These are phyloP conservation scores for Pugionium cornutum DNA, from an alignment of 345 rosid genomes.

Conservation along the genomic window DNA sequence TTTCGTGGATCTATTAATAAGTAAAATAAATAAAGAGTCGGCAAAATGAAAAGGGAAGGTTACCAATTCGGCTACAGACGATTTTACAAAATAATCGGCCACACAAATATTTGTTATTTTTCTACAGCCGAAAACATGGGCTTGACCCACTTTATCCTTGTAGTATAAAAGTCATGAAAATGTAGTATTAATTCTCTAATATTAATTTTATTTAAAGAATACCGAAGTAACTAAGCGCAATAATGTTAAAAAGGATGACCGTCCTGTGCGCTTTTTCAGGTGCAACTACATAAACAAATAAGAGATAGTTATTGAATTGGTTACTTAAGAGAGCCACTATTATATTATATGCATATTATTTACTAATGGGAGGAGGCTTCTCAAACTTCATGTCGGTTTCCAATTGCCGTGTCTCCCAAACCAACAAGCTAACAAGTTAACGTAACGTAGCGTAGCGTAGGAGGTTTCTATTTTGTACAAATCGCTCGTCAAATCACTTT, in stretches of 20 bases:
- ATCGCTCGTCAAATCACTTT: too few species aligned
- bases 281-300: constrained; percentile 28
- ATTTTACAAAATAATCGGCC: too few species aligned
- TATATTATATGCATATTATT: constrained; percentile 16
- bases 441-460: constrained; percentile 2
- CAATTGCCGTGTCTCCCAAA: constrained; percentile 24
- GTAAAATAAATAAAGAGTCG: too few species aligned
- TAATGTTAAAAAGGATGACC: constrained; percentile 18
- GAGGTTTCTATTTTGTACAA: background rate
- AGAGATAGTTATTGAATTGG: background rate
- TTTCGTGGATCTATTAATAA: too few species aligned
- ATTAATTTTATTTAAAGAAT: background rate
- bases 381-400: constrained; percentile 14
- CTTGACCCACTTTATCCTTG: too few species aligned
- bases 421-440: constrained; percentile 22
- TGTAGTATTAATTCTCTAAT: background rate
- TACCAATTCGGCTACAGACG: too few species aligned
- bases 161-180: background rate
- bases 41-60: too few species aligned
- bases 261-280: constrained; percentile 33
- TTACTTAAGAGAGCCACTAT: constrained; percentile 7
- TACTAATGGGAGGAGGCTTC: background rate
- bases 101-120: too few species aligned
- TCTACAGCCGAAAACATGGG: too few species aligned
- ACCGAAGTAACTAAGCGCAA: background rate